Conservation (phyloP, 2,329 filamentous ascomycete species). For the Monosporascus sp. region DNA sequence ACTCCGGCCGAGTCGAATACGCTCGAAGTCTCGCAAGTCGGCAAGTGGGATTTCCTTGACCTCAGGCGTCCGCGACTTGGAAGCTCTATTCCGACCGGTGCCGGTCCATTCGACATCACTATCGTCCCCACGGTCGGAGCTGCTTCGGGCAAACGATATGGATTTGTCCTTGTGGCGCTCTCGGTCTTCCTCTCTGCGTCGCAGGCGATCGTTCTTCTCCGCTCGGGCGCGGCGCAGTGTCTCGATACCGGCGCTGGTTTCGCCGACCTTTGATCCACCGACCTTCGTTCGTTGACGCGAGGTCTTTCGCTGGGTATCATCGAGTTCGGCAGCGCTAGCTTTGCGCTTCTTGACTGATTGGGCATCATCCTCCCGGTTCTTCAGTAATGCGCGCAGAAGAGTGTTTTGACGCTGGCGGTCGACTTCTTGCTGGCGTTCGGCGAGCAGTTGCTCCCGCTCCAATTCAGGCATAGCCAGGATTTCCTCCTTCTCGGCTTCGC, state of each 20-base stretch:
- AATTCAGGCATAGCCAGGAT: conserved; percentile 88
- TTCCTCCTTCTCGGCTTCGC: conserved; percentile 65
- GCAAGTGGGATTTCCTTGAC: conserved; percentile 64
- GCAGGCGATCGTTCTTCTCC: conserved; percentile 60
- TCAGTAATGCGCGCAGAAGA: conserved; percentile 73
- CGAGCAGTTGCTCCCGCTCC: conserved; percentile 83
- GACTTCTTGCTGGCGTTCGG: conserved; percentile 78
- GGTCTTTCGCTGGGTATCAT: conserved; percentile 71
- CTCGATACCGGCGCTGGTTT: conserved; percentile 70
- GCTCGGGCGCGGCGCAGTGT: conserved; percentile 56
- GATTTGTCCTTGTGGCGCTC: conserved; percentile 50
- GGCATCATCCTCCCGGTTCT: conserved; percentile 58
- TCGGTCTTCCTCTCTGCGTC: conserved; percentile 58
- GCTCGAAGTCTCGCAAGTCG: conserved; percentile 76
- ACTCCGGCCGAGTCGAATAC: conserved; percentile 75
- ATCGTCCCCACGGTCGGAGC: conserved; percentile 52
- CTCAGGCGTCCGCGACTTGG: conserved; percentile 49
- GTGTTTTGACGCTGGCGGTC: conserved; percentile 78
- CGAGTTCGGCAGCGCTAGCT: conserved; percentile 70
- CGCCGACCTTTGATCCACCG: conserved; percentile 61
- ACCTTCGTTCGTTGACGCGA: conserved; percentile 66
- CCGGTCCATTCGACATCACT: conserved; percentile 78
- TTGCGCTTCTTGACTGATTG: conserved; percentile 69
- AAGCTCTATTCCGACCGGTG: conserved; percentile 38
- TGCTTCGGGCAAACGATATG: conserved; percentile 34